These are phyloP conservation scores for Uncinocarpus reesii DNA, from an alignment of 2,329 filamentous ascomycete species.

Conservation along the genomic window DNA sequence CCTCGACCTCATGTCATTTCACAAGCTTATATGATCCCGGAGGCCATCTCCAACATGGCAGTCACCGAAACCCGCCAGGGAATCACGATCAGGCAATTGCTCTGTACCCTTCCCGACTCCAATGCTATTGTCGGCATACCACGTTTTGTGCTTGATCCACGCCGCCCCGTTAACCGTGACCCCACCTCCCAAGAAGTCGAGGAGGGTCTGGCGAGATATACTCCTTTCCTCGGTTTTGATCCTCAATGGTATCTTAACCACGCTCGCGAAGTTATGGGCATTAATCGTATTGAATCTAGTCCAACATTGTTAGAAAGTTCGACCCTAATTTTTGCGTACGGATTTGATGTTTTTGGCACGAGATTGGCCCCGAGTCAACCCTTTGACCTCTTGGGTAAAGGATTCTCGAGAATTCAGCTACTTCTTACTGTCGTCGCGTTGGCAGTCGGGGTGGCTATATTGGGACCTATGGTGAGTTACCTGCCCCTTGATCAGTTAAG, in stretches of 20 bases:
- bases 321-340: conserved; percentile 77
- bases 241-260: conserved; percentile 72
- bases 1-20: conserved; percentile 64
- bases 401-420: conserved; percentile 84
- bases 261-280: conserved; percentile 66
- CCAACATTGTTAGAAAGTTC: conserved; percentile 85
- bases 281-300: conserved; percentile 60
- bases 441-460: conserved; percentile 60
- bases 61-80: conserved; percentile 88
- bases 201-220: conserved; percentile 71
- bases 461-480: conserved; percentile 71
- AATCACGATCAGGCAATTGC: conserved; percentile 70
- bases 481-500: conserved; percentile 5
- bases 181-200: conserved; percentile 67
- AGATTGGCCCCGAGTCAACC: conserved; percentile 74
- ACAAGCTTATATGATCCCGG: conserved; percentile 70
- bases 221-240: conserved; percentile 70
- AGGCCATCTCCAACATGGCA: conserved; percentile 66
- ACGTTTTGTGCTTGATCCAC: conserved; percentile 67
- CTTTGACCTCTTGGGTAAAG: conserved; percentile 87
- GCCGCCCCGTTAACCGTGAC: conserved; percentile 75
- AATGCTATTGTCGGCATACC: conserved; percentile 72
- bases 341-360: conserved; percentile 79
- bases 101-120: conserved; percentile 64
- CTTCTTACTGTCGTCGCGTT: conserved; percentile 74